Evolutionary conservation across 495 filamentous ascomycete species (phyloP), one percentile per base, ranked within the genome.

Genomic region (Entonaema liquescens): DNA sequence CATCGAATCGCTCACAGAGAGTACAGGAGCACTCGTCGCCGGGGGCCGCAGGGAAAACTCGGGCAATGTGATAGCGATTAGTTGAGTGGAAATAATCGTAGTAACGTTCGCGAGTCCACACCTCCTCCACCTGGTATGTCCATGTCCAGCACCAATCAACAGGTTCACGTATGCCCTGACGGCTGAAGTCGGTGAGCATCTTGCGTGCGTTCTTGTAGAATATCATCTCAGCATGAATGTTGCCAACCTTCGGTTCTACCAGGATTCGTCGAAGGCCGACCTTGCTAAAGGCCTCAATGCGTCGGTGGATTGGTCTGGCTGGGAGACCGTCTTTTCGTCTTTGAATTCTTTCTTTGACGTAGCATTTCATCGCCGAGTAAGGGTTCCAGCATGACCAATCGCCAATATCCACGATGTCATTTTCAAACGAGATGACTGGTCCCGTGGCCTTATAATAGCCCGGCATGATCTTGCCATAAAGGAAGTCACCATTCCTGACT

Each of bases 131-230:
- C 6, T 9, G 2, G 6, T 38, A 0, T 1, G 60, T 21, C 59
- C 59, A 62, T 2, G 2, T 7, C 47, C 44, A 63, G 2, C 17
- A 5, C 60, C 60, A 63, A 5, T 26, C 49, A n/a, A n/a, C n/a
- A n/a, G n/a, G 25, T 15, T n/a, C 17, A n/a, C 21, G 23, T 44
- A 25, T 33, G 31, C 11, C 11, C 6, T 7, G 31, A 9, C 11
- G 1, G 6, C 11, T 33, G 4, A 44, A 29, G 6, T 2, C 8
- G 0, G 56, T 59, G 6, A n/a, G 0, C 13, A 6, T 25, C 35
- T 15, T 42, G 35, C 50, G 50, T 3, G 60, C 15, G 25, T 63
- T 55, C 35, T 63, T 63, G 60, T 63, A 63, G 23, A 26, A 63
- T 4, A 63, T 1, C 60, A 53, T 25, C 35, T 55, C 60, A 23